Conservation (phyloP, 164 flowering plant species). For the Pachysandra terminalis region DNA sequence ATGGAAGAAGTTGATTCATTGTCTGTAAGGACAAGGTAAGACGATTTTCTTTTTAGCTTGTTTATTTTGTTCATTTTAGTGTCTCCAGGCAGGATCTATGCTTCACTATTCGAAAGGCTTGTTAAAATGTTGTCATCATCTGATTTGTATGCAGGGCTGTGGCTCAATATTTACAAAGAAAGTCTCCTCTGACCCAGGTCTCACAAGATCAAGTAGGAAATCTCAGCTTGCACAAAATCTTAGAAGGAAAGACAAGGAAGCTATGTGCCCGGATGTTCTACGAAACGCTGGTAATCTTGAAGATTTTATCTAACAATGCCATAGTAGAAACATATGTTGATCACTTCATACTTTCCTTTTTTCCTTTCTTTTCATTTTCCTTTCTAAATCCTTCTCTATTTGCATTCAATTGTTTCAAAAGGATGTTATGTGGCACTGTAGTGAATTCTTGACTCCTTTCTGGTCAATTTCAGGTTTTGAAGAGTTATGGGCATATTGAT, state of each 20-base stretch:
- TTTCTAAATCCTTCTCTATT: too few species aligned
- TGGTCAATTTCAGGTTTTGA: constrained; percentile 53
- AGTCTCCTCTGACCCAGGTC: constrained; percentile 36
- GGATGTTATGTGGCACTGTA: too few species aligned
- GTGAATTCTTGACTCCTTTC: constrained; percentile 2
- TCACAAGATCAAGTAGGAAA: constrained; percentile 27
- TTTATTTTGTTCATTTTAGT: too few species aligned
- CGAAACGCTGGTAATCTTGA: constrained; percentile 67
- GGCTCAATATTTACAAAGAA: constrained; percentile 54
- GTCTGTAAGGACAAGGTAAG: constrained; percentile 70
- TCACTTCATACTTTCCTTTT: not conserved
- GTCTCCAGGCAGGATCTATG: too few species aligned
- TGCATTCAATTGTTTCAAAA: too few species aligned
- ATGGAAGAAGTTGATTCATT: constrained; percentile 33
- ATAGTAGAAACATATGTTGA: not conserved
- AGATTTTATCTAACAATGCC: not conserved
- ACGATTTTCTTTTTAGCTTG: too few species aligned
- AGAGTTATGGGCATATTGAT: constrained; percentile 51
- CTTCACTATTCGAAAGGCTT: too few species aligned
- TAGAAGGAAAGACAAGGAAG: constrained; percentile 73
- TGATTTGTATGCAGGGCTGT: constrained; percentile 51
- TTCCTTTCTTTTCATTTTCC: not conserved
- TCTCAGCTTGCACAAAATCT: constrained; percentile 59
- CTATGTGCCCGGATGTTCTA: constrained; percentile 80
- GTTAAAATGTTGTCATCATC: too few species aligned